phyloP scores from a whole-genome alignment of 129 eudicot species.

The Tagetes erecta region DNA sequence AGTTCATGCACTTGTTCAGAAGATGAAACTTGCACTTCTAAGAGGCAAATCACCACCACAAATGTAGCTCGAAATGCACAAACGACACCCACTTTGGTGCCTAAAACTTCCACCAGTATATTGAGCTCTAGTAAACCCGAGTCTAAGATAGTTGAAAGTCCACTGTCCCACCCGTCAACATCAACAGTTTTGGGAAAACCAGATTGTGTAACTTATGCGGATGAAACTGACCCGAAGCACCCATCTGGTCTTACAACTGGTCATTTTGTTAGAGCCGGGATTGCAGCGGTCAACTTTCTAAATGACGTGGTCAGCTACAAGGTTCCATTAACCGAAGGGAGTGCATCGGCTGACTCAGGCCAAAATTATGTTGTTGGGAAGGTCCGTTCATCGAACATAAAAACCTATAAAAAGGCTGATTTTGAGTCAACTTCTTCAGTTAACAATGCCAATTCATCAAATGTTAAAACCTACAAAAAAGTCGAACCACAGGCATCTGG shows the following conservation, averaged over 20 bases:
- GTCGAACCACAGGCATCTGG: conserved; percentile 40
- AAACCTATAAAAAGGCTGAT: conserved; percentile 48
- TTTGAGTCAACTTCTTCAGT: conserved; percentile 32
- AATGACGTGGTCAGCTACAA: conserved; percentile 75
- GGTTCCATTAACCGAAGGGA: conserved; percentile 69
- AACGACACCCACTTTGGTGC: conserved; percentile 42
- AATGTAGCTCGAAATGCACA: conserved; percentile 45
- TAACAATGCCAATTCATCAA: conserved; percentile 38
- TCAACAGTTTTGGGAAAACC: conserved; percentile 37
- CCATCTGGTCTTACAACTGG: conserved; percentile 65
- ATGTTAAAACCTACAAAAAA: conserved; percentile 44
- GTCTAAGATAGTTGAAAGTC: conserved; percentile 30
- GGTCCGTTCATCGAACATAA: conserved; percentile 42
- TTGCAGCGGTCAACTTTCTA: conserved; percentile 81
- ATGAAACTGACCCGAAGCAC: conserved; percentile 36
- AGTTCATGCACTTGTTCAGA: conserved; percentile 89
- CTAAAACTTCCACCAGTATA: conserved; percentile 43
- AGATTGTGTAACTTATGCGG: conserved; percentile 58
- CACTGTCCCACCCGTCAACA: conserved; percentile 38
- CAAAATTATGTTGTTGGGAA: conserved; percentile 56
- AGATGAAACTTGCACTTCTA: conserved; percentile 80
- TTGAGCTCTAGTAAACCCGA: conserved; percentile 36
- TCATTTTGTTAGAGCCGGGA: conserved; percentile 84
- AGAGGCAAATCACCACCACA: conserved; percentile 43
- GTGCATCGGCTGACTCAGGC: conserved; percentile 41